These are phyloP conservation scores for Senna siamea DNA, from an alignment of 306 rosid genomes.

Conservation along the genomic window DNA sequence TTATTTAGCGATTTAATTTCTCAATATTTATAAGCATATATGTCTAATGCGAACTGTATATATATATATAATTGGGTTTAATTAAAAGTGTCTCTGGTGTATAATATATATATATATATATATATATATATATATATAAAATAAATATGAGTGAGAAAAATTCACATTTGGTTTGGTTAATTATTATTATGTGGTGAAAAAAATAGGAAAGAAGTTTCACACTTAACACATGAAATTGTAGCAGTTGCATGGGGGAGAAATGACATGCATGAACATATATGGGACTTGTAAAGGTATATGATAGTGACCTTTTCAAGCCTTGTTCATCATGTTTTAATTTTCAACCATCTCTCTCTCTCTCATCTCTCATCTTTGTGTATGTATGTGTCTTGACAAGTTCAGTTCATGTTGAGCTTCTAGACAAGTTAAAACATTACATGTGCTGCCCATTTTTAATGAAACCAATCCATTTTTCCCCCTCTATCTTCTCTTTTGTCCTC, in stretches of 20 bases:
- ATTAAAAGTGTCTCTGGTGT: too few species aligned
- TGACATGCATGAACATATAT: conserved; percentile 30
- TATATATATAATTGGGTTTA: too few species aligned
- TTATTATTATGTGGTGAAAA: background rate
- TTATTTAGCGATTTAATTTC: too few species aligned
- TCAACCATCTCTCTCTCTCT: background rate
- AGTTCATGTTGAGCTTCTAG: conserved; percentile 28
- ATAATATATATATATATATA: too few species aligned
- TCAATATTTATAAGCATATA: too few species aligned
- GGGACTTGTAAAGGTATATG: conserved; percentile 24
- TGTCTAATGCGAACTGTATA: too few species aligned
- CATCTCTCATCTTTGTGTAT: background rate
- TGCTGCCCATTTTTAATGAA: conserved; percentile 36
- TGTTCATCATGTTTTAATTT: background rate
- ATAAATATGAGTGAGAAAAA: too few species aligned
- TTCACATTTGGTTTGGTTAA: too few species aligned
- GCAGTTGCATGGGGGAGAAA: background rate
- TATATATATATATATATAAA: too few species aligned
- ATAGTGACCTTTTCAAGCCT: conserved; percentile 23
- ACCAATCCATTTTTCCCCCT: background rate
- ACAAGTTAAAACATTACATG: conserved; percentile 49
- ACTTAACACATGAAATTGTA: background rate
- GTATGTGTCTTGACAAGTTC: conserved; percentile 16
- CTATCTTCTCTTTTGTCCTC: background rate
- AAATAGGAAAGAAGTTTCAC: background rate